These are phyloP conservation scores for Eucalyptus polyanthemos DNA, from an alignment of 345 rosid genomes.

Conservation along the genomic window DNA sequence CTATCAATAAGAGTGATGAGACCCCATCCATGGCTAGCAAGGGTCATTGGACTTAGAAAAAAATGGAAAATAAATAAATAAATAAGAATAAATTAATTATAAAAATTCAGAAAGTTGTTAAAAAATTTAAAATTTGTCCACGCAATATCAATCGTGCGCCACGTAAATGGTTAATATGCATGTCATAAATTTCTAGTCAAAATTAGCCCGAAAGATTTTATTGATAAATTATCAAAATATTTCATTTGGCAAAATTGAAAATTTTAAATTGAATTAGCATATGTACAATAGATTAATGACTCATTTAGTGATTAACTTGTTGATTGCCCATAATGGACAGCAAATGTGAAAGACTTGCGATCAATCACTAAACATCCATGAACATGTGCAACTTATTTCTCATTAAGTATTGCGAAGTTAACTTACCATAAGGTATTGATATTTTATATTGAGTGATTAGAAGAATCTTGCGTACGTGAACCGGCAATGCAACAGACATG, in stretches of 20 bases:
- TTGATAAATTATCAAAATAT: neutral
- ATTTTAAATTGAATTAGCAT: neutral
- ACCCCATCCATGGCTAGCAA: too few species aligned
- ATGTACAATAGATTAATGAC: neutral
- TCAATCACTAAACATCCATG: neutral
- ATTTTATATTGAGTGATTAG: neutral
- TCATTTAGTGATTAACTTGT: too few species aligned
- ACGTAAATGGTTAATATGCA: too few species aligned
- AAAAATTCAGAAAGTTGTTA: too few species aligned
- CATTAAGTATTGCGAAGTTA: neutral
- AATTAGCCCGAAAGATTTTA: too few species aligned
- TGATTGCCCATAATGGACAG: neutral
- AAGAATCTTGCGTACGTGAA: neutral
- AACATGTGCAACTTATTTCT: neutral
- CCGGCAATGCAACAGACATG: neutral
- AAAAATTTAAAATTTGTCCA: too few species aligned
- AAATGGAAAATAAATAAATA: too few species aligned
- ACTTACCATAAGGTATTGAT: neutral
- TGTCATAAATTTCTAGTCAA: too few species aligned
- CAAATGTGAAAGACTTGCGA: neutral
- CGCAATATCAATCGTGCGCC: fast-evolving
- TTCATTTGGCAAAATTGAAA: too few species aligned
- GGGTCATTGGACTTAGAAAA: too few species aligned
- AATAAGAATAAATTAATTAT: too few species aligned
- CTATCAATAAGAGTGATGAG: fast-evolving